Percentiles rank a stretch among this genome's conserved stretches.
These are phyloP conservation scores for Rutstroemia sydowiana DNA, from an alignment of 2,329 filamentous ascomycete genomes.

Conservation along the genomic window DNA sequence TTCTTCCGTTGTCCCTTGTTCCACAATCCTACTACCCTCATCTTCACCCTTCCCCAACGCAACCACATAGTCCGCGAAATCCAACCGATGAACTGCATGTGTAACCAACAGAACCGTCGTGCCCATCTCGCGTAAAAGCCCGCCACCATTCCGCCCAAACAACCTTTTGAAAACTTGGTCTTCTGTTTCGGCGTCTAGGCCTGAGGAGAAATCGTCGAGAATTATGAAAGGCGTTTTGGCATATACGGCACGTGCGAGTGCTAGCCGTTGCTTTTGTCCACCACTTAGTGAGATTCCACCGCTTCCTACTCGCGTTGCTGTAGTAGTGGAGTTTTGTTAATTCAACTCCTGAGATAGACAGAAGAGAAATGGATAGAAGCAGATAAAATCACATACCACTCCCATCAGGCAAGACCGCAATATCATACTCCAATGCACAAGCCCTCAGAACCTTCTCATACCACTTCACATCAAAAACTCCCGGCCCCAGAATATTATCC, in stretches of 20 bases:
- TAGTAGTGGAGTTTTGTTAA: too few relatives aligned
- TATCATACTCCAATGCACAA: conserved; percentile 21
- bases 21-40: conserved; percentile 26
- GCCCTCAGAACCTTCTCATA: conserved; percentile 21
- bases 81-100: conserved; percentile 17
- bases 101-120: conserved; percentile 33
- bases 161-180: conserved; percentile 11
- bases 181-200: conserved; percentile 18
- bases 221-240: conserved; percentile 12
- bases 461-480: conserved; percentile 23
- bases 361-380: too few relatives aligned
- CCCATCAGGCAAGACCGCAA: conserved; percentile 23
- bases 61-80: conserved; percentile 35
- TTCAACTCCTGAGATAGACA: too few relatives aligned
- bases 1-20: conserved; percentile 34
- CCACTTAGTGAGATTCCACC: conserved; percentile 29
- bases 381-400: conserved; percentile 36
- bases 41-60: too few relatives aligned
- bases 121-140: conserved; percentile 19
- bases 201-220: conserved; percentile 22
- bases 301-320: conserved; percentile 25
- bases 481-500: conserved; percentile 33
- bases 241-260: conserved; percentile 20
- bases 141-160: conserved; percentile 3
- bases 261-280: conserved; percentile 24